Base-by-base conservation (phyloP, 2,329 filamentous ascomycete species). In the Pseudogymnoascus sp. region DNA sequence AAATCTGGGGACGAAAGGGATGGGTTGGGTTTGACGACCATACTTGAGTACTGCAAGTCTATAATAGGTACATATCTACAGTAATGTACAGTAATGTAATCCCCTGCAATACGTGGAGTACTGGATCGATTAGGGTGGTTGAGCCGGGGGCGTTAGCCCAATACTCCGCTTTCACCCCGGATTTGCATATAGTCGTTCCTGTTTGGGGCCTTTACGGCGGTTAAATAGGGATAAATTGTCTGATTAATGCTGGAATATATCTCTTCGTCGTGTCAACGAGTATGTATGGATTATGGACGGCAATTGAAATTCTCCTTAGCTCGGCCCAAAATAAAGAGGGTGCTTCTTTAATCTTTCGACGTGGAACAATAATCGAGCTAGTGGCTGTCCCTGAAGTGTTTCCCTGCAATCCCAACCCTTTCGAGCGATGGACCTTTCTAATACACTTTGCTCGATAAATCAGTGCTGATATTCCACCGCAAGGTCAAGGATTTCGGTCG, bases 221-320 rank as follows among this genome's bases (percentile, higher is more conserved):
- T 55, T 55, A 55, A 55, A 55, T 33, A 10, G 29, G 44, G 44
- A 55, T 55, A 55, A 55, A 55, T 31, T 55, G n/a, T 33, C 8
- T 33, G 48, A 33, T 33, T 55, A 33, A 21, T 33, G 33, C 48
- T 21, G n/a, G 15, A 55, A 13, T 33, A 55, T 21, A 55, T 33
- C 48, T 6, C 13, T 4, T 10, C 44, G 5, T 4, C n/a, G 33
- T 55, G 27, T 17, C 27, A 55, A 33, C 29, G n/a, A 13, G 48
- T n/a, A 33, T 55, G 48, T n/a, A 33, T 55, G 9, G 29, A 13
- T 21, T 7, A 33, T 33, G 10, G 27, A 7, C 8, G 44, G 44
- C 27, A 55, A 33, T 55, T 33, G 31, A 5, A 55, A 55, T 55
- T 31, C 44, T 55, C 44, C 44, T 55, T 55, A 33, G 48, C 48